A percentile compares a stretch with the other conserved stretches of the same genome.
These are phyloP conservation scores for Pugionium dolabratum DNA, from an alignment of 345 rosid genomes.

Conservation along the genomic window DNA sequence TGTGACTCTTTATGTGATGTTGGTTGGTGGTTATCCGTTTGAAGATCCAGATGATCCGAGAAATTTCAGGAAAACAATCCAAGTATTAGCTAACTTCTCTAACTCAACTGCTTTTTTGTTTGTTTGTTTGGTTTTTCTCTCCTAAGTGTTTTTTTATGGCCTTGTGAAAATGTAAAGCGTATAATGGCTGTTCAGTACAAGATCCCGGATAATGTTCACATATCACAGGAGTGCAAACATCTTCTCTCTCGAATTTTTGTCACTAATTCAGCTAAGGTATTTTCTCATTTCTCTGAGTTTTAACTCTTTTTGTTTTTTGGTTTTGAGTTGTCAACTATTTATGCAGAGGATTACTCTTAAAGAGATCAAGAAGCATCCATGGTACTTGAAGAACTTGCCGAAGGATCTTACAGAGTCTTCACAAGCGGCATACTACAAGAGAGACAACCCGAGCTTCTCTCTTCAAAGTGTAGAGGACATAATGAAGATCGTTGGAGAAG, in stretches of 20 bases:
- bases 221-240: too few species aligned
- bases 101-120: background rate
- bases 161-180: slow-evolving; percentile 45
- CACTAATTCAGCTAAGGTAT: slow-evolving; percentile 53
- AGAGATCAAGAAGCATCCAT: slow-evolving; percentile 79
- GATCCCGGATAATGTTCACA: slow-evolving; percentile 81
- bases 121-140: background rate
- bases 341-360: slow-evolving; percentile 71
- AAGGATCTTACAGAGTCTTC: slow-evolving; percentile 78
- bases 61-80: slow-evolving; percentile 88
- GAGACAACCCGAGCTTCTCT: slow-evolving; percentile 71
- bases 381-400: slow-evolving; percentile 45
- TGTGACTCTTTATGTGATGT: slow-evolving; percentile 90
- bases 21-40: slow-evolving; percentile 92
- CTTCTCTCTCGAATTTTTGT: too few species aligned
- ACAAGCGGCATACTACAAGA: slow-evolving; percentile 72
- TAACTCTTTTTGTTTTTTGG: background rate
- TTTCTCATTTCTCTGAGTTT: slow-evolving; percentile 17
- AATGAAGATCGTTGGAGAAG: slow-evolving; percentile 89
- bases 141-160: background rate
- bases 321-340: background rate
- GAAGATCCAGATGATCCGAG: slow-evolving; percentile 86
- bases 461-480: slow-evolving; percentile 43
- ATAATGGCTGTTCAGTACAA: slow-evolving; percentile 88
- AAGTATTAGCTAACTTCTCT: slow-evolving; percentile 44